These are phyloP conservation scores for Colletotrichum eleusines DNA, from an alignment of 2,329 filamentous ascomycete genomes.

Conservation along the genomic window DNA sequence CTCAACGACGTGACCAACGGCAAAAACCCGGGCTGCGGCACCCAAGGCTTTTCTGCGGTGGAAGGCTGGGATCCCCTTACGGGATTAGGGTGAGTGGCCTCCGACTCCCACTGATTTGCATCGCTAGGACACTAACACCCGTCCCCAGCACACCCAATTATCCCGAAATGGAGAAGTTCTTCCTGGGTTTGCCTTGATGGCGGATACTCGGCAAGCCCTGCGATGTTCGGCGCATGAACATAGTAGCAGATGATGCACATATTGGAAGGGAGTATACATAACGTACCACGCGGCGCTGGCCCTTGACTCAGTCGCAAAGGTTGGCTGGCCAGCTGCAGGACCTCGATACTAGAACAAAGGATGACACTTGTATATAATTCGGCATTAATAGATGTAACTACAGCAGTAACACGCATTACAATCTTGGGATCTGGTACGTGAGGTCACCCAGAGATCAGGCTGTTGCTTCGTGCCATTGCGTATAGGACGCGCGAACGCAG, in stretches of 20 bases:
- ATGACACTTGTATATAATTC: slow-evolving; percentile 32
- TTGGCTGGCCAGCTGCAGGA: slow-evolving; percentile 17
- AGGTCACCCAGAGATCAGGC: background rate
- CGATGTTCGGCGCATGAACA: slow-evolving; percentile 12
- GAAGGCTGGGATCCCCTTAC: slow-evolving; percentile 39
- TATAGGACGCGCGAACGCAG: background rate
- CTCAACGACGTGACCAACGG: slow-evolving; percentile 49
- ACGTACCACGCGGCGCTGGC: background rate
- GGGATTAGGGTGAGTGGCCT: slow-evolving; percentile 33
- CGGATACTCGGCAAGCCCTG: slow-evolving; percentile 4
- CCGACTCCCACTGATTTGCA: background rate
- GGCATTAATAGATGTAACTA: slow-evolving; percentile 38
- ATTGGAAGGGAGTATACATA: background rate
- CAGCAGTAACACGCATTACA: background rate
- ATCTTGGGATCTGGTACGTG: background rate
- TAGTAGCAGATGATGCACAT: background rate
- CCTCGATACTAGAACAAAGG: slow-evolving; percentile 11
- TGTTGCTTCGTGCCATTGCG: background rate
- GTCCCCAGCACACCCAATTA: slow-evolving; percentile 40
- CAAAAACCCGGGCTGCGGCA: slow-evolving; percentile 50
- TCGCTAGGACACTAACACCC: background rate
- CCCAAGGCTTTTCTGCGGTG: slow-evolving; percentile 47
- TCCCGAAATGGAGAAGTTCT: slow-evolving; percentile 41
- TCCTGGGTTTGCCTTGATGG: slow-evolving; percentile 39
- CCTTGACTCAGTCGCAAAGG: slow-evolving; percentile 3